Percentiles rank a stretch among this genome's conserved stretches.
Conservation (phyloP, 441 rosid genomes). For the Manihot esculenta region DNA sequence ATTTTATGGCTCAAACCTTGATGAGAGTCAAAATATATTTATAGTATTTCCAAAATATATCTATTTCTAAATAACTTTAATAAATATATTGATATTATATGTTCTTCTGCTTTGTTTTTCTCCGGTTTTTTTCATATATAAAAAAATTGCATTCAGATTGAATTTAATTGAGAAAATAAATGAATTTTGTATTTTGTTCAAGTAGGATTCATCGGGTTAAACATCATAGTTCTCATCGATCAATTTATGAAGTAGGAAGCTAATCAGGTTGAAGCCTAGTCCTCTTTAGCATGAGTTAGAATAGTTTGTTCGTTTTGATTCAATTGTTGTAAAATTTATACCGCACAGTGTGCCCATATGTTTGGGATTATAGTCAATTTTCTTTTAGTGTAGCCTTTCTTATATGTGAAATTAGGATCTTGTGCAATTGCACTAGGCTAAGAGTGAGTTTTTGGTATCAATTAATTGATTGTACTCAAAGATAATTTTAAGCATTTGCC, state of each 20-base stretch:
- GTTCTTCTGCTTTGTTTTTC: neutral
- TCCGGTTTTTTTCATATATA: no score
- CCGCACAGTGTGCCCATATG: neutral
- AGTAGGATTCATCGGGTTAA: neutral
- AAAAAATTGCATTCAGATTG: neutral
- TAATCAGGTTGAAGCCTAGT: neutral
- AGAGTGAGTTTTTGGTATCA: neutral
- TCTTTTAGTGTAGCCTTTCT: neutral
- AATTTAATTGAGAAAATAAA: neutral
- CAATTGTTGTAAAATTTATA: neutral
- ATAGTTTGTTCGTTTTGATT: neutral
- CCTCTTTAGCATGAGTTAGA: neutral
- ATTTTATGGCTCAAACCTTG: neutral
- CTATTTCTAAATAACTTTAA: neutral
- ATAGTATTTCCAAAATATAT: neutral
- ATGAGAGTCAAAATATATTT: neutral
- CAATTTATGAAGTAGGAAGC: neutral
- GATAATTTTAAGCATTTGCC: conserved; percentile 9
- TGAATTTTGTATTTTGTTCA: neutral
- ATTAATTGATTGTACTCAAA: conserved; percentile 12
- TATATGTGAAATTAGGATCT: neutral
- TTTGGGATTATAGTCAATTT: neutral
- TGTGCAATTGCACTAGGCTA: neutral
- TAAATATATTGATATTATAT: neutral
- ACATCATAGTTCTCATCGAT: neutral